Conservation (phyloP, 495 filamentous ascomycete genomes). For the Usnea hakonensis region DNA sequence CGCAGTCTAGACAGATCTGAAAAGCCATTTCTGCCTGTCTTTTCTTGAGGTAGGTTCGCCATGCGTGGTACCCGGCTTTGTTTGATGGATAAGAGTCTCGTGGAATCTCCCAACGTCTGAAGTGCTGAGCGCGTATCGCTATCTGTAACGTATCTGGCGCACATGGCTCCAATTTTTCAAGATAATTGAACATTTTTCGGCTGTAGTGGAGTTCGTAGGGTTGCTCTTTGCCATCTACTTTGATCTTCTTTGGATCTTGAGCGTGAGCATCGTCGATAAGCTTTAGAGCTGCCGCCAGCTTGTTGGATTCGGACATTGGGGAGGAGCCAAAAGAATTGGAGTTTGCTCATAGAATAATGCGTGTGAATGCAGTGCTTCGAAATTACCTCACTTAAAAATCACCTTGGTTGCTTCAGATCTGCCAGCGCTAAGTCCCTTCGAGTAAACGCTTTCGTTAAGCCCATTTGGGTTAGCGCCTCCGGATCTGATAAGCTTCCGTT, state of each 20-base stretch:
- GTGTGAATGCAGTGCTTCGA: no score
- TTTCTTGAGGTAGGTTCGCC: constrained; percentile 64
- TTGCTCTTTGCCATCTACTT: constrained; percentile 32
- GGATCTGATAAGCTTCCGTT: no score
- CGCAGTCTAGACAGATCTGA: constrained; percentile 45
- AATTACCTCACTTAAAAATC: no score
- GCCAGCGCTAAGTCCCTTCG: no score
- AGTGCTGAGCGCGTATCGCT: constrained; percentile 75
- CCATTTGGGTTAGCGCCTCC: no score
- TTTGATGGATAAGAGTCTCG: constrained; percentile 60
- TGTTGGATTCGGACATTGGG: constrained; percentile 15
- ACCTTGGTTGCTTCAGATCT: no score
- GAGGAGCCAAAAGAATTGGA: not conserved
- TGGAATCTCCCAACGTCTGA: constrained; percentile 73
- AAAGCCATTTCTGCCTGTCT: constrained; percentile 56
- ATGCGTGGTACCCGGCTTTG: constrained; percentile 63
- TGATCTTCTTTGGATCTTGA: constrained; percentile 50
- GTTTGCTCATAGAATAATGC: no score
- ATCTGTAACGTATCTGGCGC: constrained; percentile 59
- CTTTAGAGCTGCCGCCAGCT: constrained; percentile 41
- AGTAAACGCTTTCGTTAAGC: no score
- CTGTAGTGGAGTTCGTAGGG: constrained; percentile 79
- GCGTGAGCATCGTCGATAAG: constrained; percentile 68
- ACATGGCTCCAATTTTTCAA: constrained; percentile 43
- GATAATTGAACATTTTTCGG: constrained; percentile 64